Evolutionary conservation across 2,329 filamentous ascomycete species (phyloP).

Genomic region (Alternaria infectoria): DNA sequence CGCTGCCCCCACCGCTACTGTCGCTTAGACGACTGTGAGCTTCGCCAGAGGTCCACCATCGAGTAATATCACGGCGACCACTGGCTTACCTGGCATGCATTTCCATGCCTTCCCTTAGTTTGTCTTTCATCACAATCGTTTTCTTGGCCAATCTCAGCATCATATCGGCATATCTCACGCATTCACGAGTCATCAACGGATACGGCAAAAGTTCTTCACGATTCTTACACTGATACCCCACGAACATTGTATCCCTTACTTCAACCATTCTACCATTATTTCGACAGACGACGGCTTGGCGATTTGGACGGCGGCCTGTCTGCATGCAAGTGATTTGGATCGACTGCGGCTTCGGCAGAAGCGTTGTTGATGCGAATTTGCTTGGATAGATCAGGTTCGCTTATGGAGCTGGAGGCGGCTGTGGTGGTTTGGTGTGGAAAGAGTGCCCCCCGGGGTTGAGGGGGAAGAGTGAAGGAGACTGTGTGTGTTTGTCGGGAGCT

Average conservation of each 20-base stretch:
- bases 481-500: constrained; percentile 38
- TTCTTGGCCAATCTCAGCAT: constrained; percentile 38
- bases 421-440: constrained; percentile 40
- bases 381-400: constrained; percentile 36
- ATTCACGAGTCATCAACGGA: constrained; percentile 46
- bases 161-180: constrained; percentile 45
- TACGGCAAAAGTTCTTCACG: constrained; percentile 47
- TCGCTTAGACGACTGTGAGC: constrained; percentile 35
- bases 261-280: constrained; percentile 46
- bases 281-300: constrained; percentile 47
- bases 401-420: constrained; percentile 40
- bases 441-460: constrained; percentile 28
- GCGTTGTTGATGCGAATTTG: constrained; percentile 15
- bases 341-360: constrained; percentile 7
- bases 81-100: constrained; percentile 12
- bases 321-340: constrained; percentile 20
- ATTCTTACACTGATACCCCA: constrained; percentile 54
- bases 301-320: constrained; percentile 35
- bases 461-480: constrained; percentile 30
- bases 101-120: constrained; percentile 19
- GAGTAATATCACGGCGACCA: constrained; percentile 28
- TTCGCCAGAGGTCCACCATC: constrained; percentile 4
- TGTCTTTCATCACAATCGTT: constrained; percentile 40
- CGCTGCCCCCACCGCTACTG: constrained; percentile 50
- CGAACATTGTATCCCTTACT: constrained; percentile 47